Evolutionary conservation across 805 yeast species (phyloP).

Genomic region (Yamadazyma sp.): DNA sequence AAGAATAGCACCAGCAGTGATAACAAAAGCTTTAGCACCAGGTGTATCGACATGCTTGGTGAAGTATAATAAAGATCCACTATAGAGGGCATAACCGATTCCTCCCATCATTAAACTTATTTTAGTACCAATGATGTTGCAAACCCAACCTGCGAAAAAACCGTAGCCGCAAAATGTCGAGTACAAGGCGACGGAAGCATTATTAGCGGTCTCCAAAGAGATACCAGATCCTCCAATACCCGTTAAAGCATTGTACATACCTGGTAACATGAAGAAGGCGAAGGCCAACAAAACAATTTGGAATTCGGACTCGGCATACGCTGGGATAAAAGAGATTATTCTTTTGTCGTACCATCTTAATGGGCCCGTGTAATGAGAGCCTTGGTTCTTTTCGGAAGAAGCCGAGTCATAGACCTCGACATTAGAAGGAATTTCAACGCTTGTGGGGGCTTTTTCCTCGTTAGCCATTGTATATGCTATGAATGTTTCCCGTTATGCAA

Average conservation of each 20-base stretch:
- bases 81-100: conserved; percentile 53
- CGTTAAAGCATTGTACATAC: conserved; percentile 51
- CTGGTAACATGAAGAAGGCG: conserved; percentile 51
- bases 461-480: conserved; percentile 11
- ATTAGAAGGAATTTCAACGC: too few species aligned
- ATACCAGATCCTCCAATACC: conserved; percentile 52
- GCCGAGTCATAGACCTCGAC: conserved; percentile 13
- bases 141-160: conserved; percentile 55
- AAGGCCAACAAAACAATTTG: conserved; percentile 49
- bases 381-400: conserved; percentile 14
- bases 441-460: conserved; percentile 12
- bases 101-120: conserved; percentile 52
- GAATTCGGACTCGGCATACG: conserved; percentile 37
- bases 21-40: conserved; percentile 49
- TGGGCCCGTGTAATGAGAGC: conserved; percentile 20
- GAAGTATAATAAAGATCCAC: conserved; percentile 51
- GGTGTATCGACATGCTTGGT: conserved; percentile 25
- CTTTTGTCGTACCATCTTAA: conserved; percentile 43
- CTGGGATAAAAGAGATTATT: conserved; percentile 26
- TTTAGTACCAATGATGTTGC: conserved; percentile 49
- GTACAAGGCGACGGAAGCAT: conserved; percentile 53
- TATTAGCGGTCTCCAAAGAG: conserved; percentile 40
- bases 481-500: too few species aligned
- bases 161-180: conserved; percentile 58
- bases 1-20: conserved; percentile 56